phyloP scores from a whole-genome alignment of 768 basidiomycete species.

The Boletus reticuloceps region DNA sequence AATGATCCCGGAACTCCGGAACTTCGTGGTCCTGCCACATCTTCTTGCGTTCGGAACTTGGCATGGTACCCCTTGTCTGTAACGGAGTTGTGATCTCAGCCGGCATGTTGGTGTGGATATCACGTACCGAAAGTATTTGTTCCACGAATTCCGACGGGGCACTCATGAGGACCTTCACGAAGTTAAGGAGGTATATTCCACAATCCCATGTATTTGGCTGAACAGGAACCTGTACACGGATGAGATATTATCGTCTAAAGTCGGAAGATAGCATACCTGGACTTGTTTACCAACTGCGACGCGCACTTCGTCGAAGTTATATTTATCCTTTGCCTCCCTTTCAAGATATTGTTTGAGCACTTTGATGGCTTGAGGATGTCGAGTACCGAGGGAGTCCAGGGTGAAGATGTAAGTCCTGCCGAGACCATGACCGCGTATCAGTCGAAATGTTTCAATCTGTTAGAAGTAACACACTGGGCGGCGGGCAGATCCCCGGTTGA shows the following conservation, averaged over 20 bases:
- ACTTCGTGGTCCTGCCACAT: slow-evolving; percentile 56
- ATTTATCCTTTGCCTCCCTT: slow-evolving; percentile 78
- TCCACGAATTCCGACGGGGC: slow-evolving; percentile 52
- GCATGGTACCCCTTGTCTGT: slow-evolving; percentile 32
- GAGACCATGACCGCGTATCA: background rate
- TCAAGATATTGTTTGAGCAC: slow-evolving; percentile 65
- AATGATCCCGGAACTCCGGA: slow-evolving; percentile 43
- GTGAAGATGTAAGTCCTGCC: slow-evolving; percentile 78
- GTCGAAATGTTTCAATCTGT: background rate
- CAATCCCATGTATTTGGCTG: slow-evolving; percentile 94
- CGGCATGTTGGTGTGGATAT: background rate
- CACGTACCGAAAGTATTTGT: slow-evolving; percentile 41
- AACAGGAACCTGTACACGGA: slow-evolving; percentile 62
- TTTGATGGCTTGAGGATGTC: slow-evolving; percentile 64
- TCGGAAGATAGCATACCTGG: slow-evolving; percentile 38
- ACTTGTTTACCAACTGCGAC: slow-evolving; percentile 47
- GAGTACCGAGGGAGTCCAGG: slow-evolving; percentile 81
- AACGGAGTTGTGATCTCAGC: slow-evolving; percentile 4
- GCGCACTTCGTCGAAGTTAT: slow-evolving; percentile 37
- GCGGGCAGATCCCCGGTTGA: slow-evolving; percentile 10
- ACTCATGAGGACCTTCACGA: slow-evolving; percentile 71
- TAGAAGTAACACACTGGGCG: slow-evolving; percentile 19
- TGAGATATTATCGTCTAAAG: slow-evolving; percentile 1
- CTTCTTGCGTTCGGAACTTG: slow-evolving; percentile 38
- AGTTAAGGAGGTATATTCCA: slow-evolving; percentile 88